Evolutionary conservation across 441 rosid genomes (phyloP).

Genomic region (Mallotus japonicus): DNA sequence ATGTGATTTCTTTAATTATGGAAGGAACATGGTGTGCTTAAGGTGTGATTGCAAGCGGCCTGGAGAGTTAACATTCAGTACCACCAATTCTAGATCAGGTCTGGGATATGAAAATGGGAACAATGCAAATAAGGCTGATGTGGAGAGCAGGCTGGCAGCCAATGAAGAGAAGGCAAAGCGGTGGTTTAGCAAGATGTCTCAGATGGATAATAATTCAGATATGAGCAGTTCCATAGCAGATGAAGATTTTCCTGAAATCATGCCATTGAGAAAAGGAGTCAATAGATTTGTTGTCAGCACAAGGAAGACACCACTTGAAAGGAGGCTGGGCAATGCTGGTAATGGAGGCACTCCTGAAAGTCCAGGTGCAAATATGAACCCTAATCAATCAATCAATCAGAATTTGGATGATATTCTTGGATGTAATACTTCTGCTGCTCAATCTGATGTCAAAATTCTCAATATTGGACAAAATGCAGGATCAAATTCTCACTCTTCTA

Average conservation of each 20-base stretch:
- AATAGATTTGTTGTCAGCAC: constrained; percentile 92
- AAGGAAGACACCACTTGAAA: constrained; percentile 79
- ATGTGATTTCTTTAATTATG: constrained; percentile 76
- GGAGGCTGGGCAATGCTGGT: constrained; percentile 62
- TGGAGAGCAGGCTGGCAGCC: constrained; percentile 56
- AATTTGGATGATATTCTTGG: constrained; percentile 48
- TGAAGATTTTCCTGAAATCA: constrained; percentile 91
- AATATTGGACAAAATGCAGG: constrained; percentile 22
- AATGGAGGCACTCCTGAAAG: constrained; percentile 28
- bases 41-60: constrained; percentile 92
- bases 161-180: constrained; percentile 80
- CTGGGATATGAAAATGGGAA: constrained; percentile 30
- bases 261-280: constrained; percentile 97
- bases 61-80: constrained; percentile 34
- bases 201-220: constrained; percentile 47
- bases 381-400: constrained; percentile 24
- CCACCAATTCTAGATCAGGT: constrained; percentile 30
- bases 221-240: constrained; percentile 68
- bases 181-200: constrained; percentile 74
- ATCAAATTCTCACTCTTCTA: constrained; percentile 18
- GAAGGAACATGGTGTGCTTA: constrained; percentile 76
- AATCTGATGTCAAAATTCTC: constrained; percentile 11
- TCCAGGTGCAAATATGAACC: constrained; percentile 19
- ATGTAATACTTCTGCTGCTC: constrained; percentile 30
- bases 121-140: constrained; percentile 35